Percentiles rank a stretch among this genome's conserved stretches.
phyloP scores from a whole-genome alignment of 257 asterid species.

The Eucommia ulmoides region DNA sequence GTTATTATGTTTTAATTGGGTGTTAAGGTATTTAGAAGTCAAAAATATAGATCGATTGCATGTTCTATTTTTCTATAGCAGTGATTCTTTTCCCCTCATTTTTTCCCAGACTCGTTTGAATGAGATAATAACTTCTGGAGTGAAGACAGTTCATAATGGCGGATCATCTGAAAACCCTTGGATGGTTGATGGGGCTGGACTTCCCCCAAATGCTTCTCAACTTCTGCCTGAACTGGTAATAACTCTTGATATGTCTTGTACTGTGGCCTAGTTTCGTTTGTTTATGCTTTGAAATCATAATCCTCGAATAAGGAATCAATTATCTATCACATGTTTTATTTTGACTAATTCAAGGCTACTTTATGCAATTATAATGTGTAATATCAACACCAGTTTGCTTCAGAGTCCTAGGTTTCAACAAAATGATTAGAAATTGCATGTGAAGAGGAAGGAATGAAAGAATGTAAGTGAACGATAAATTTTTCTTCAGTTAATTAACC shows the following conservation, averaged over 20 bases:
- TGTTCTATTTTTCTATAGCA: too few relatives aligned
- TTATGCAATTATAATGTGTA: too few relatives aligned
- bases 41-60: too few relatives aligned
- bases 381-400: neutral
- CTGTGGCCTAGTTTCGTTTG: too few relatives aligned
- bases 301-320: too few relatives aligned
- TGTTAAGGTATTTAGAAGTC: too few relatives aligned
- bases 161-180: conserved; percentile 54
- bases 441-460: neutral
- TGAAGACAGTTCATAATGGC: conserved; percentile 17
- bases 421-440: neutral
- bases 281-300: too few relatives aligned
- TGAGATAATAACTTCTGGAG: conserved; percentile 62
- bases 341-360: too few relatives aligned
- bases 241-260: conserved; percentile 4
- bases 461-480: too few relatives aligned
- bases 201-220: conserved; percentile 61
- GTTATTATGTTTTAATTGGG: too few relatives aligned
- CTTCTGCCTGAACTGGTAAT: conserved; percentile 74
- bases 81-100: neutral
- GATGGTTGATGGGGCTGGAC: conserved; percentile 93
- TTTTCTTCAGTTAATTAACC: conserved; percentile 3
- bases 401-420: conserved; percentile 1
- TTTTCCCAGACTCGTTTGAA: conserved; percentile 58
- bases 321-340: too few relatives aligned